These are phyloP conservation scores for Penicillium arizonense DNA, from an alignment of 495 filamentous ascomycete species.

Conservation along the genomic window DNA sequence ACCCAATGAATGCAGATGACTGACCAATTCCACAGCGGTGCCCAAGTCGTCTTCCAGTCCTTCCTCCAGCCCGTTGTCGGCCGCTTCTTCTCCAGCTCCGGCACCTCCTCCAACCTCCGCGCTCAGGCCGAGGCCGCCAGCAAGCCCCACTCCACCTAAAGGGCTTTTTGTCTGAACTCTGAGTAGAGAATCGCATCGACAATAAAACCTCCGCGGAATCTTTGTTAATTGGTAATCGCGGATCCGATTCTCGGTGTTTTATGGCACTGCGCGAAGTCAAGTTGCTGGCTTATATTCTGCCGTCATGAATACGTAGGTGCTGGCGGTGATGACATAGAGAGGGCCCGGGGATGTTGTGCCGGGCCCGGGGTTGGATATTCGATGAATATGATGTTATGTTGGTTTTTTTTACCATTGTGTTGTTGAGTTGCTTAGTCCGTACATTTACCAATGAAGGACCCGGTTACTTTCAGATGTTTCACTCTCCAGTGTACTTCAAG, in stretches of 20 bases:
- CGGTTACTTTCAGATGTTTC: background rate
- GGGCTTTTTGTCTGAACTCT: background rate
- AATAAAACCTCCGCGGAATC: slow-evolving; percentile 7
- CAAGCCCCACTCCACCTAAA: slow-evolving; percentile 45
- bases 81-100: slow-evolving; percentile 79
- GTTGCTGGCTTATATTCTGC: slow-evolving; percentile 10
- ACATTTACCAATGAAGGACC: background rate
- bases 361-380: slow-evolving; percentile 2
- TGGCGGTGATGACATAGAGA: slow-evolving; percentile 7
- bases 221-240: slow-evolving; percentile 7
- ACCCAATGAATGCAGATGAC: slow-evolving; percentile 5
- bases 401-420: slow-evolving; percentile 4
- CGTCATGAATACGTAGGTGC: slow-evolving; percentile 5
- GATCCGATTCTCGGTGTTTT: slow-evolving; percentile 17
- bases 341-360: slow-evolving; percentile 1
- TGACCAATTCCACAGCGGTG: slow-evolving; percentile 63
- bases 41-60: slow-evolving; percentile 93
- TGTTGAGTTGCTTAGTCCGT: slow-evolving; percentile 3
- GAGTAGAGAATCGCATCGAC: slow-evolving; percentile 21
- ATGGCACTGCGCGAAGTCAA: slow-evolving; percentile 3
- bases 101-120: slow-evolving; percentile 84
- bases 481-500: background rate
- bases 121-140: slow-evolving; percentile 79
- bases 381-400: slow-evolving; percentile 5
- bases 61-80: slow-evolving; percentile 88